Evolutionary conservation across 177 flowering plant genomes (phyloP).

Genomic region (Vitis hybrid): DNA sequence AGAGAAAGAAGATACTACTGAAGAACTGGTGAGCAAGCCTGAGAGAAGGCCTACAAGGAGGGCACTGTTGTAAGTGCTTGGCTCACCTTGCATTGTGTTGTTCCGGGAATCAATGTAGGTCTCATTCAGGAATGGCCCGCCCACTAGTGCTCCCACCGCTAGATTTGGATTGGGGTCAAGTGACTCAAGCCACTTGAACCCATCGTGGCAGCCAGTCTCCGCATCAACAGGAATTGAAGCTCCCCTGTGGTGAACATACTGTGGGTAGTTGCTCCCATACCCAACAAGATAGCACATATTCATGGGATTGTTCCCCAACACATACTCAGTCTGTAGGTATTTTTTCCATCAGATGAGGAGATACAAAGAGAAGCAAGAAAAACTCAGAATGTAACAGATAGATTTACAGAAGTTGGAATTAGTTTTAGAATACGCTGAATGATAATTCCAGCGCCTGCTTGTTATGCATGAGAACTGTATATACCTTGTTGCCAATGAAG

Average conservation of each 20-base stretch:
- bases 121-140: slow-evolving; percentile 80
- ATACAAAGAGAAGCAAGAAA: no score
- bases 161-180: slow-evolving; percentile 66
- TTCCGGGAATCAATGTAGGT: slow-evolving; percentile 63
- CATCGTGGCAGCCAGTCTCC: slow-evolving; percentile 55
- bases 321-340: slow-evolving; percentile 42
- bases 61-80: slow-evolving; percentile 83
- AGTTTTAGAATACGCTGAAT: no score
- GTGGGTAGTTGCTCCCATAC: slow-evolving; percentile 59
- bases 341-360: no score
- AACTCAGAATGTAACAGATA: neutral
- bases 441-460: no score
- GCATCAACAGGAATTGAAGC: slow-evolving; percentile 76
- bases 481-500: neutral
- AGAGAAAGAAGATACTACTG: slow-evolving; percentile 48
- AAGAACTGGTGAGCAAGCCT: slow-evolving; percentile 66
- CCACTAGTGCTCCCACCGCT: slow-evolving; percentile 78
- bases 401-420: no score
- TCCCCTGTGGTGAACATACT: slow-evolving; percentile 78
- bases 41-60: slow-evolving; percentile 76
- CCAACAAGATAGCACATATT: slow-evolving; percentile 83
- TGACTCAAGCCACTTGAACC: slow-evolving; percentile 66
- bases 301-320: slow-evolving; percentile 75
- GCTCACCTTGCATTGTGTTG: slow-evolving; percentile 78
- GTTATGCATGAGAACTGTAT: neutral